Conservation (phyloP, 371 early-diverging fungal genomes). For the Syncephalastrum sp. region DNA sequence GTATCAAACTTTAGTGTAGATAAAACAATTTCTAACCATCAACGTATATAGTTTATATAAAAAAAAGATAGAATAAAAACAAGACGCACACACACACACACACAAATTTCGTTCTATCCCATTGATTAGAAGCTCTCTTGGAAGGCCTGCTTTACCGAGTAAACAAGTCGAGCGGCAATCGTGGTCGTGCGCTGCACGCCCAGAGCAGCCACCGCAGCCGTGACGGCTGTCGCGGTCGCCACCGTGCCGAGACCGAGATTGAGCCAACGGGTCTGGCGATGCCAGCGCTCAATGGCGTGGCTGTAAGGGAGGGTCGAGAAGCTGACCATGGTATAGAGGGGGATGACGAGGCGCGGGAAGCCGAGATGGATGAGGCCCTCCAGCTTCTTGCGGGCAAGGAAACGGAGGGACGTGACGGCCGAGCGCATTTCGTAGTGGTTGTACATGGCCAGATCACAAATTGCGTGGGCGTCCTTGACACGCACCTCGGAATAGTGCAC, state of each 20-base stretch:
- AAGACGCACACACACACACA: too few relatives aligned
- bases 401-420: conserved; percentile 71
- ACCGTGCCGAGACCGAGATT: conserved; percentile 25
- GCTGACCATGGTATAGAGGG: conserved; percentile 96
- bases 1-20: conserved; percentile 43
- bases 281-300: conserved; percentile 61
- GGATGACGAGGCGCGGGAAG: conserved; percentile 75
- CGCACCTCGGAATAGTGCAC: conserved; percentile 73
- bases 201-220: conserved; percentile 2
- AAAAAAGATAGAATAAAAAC: too few relatives aligned
- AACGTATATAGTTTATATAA: too few relatives aligned
- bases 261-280: conserved; percentile 57
- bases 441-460: conserved; percentile 92
- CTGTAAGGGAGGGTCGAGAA: conserved; percentile 90
- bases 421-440: conserved; percentile 96
- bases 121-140: too few relatives aligned
- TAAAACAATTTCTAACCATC: too few relatives aligned
- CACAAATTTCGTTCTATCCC: too few relatives aligned
- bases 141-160: too few relatives aligned
- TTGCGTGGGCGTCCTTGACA: conserved; percentile 84
- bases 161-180: too few relatives aligned
- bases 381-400: conserved; percentile 74
- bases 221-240: conserved; percentile 9
- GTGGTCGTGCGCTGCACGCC: background rate
- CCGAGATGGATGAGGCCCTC: conserved; percentile 73